phyloP scores from a whole-genome alignment of 202 grass and related monocot species.

The Setaria viridis region DNA sequence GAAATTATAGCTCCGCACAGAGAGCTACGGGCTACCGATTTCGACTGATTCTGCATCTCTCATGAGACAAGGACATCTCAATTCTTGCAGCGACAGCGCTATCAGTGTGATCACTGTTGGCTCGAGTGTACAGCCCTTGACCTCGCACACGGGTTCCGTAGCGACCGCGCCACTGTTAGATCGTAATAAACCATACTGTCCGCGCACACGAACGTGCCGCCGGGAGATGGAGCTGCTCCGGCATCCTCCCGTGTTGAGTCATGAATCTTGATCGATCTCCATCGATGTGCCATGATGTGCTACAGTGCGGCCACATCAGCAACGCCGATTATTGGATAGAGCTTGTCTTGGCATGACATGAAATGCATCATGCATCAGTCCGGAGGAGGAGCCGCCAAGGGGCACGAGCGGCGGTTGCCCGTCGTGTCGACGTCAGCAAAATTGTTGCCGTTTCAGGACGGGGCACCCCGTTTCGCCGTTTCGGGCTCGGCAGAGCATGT shows the following conservation, averaged over 20 bases:
- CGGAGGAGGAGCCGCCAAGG: neutral
- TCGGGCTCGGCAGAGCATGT: too few species aligned
- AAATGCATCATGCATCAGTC: neutral
- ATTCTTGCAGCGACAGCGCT: neutral
- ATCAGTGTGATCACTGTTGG: constrained; percentile 10
- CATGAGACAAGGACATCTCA: neutral
- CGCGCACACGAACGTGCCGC: neutral
- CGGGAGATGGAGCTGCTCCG: neutral
- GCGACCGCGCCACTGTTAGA: neutral
- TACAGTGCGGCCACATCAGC: neutral
- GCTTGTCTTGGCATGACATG: too few species aligned
- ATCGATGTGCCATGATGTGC: neutral
- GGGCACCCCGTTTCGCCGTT: neutral
- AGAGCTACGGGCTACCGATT: neutral
- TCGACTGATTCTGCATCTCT: neutral
- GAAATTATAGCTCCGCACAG: neutral
- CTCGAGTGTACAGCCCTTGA: constrained; percentile 1
- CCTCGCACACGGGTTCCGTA: neutral
- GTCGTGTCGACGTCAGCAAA: constrained; percentile 20
- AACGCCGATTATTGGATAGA: neutral
- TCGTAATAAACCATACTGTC: neutral
- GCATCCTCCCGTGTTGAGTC: neutral
- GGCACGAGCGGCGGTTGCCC: neutral
- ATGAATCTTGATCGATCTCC: neutral
- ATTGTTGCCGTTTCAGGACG: constrained; percentile 35